Evolutionary conservation across 306 rosid genomes (phyloP).

Genomic region (Corylus americana): DNA sequence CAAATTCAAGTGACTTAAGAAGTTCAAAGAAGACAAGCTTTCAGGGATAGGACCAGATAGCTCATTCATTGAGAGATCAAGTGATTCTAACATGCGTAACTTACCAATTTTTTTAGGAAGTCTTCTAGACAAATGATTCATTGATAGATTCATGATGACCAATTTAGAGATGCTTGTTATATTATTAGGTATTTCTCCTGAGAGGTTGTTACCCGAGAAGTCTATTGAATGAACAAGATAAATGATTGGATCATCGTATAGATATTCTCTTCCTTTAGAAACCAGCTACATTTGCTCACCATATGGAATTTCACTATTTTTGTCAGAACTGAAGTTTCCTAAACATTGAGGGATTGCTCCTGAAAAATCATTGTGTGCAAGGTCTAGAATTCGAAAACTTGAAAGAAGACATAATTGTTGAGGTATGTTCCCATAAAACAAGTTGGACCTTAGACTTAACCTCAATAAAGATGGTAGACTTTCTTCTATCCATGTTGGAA

Average conservation of each 20-base stretch:
- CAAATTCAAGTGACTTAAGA: slow-evolving; percentile 11
- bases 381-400: neutral
- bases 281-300: too few species aligned
- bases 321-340: neutral
- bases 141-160: slow-evolving; percentile 14
- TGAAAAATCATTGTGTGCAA: neutral
- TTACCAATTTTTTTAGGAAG: slow-evolving; percentile 11
- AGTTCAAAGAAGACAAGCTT: slow-evolving; percentile 17
- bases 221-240: slow-evolving; percentile 1
- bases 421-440: neutral
- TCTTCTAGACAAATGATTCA: slow-evolving; percentile 15
- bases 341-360: neutral
- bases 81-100: neutral
- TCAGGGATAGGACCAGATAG: slow-evolving; percentile 15
- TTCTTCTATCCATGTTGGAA: neutral
- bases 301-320: too few species aligned
- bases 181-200: slow-evolving; percentile 17
- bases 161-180: neutral
- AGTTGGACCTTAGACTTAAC: neutral
- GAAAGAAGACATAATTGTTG: neutral
- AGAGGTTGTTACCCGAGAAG: slow-evolving; percentile 11
- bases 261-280: neutral
- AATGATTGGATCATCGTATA: neutral
- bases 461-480: neutral
- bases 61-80: slow-evolving; percentile 13